These are phyloP conservation scores for Fusarium coicis DNA, from an alignment of 2,329 filamentous ascomycete species.

Conservation along the genomic window DNA sequence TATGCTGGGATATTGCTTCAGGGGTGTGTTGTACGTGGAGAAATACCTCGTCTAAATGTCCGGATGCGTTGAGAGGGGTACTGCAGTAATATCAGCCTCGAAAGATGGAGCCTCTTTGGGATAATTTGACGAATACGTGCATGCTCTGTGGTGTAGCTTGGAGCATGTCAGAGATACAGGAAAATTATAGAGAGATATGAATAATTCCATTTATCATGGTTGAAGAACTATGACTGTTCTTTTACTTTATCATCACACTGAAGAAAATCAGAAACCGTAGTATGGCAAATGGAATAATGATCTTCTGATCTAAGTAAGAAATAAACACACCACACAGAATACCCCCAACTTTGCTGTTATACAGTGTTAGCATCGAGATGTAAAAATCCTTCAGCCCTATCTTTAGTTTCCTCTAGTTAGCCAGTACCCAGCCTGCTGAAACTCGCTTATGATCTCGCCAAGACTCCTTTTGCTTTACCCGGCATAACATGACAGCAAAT, in stretches of 20 bases:
- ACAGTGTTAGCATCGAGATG: too few species aligned
- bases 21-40: fast-evolving
- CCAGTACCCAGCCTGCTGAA: neutral
- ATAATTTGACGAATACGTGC: neutral
- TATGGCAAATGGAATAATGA: neutral
- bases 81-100: neutral
- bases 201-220: neutral
- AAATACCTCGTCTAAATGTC: slow-evolving; percentile 3
- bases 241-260: neutral
- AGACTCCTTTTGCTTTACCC: neutral
- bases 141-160: neutral
- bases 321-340: fast-evolving
- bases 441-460: fast-evolving
- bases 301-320: neutral
- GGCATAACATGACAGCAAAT: neutral
- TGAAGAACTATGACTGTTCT: neutral
- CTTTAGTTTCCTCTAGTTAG: neutral
- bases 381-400: too few species aligned
- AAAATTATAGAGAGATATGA: neutral
- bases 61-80: neutral
- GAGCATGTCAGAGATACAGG: too few species aligned
- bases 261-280: neutral
- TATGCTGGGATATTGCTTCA: neutral
- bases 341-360: neutral
- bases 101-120: neutral